These are phyloP conservation scores for Globisporangium alternatum DNA, from an alignment of 352 stramenopile genomes.

Conservation along the genomic window DNA sequence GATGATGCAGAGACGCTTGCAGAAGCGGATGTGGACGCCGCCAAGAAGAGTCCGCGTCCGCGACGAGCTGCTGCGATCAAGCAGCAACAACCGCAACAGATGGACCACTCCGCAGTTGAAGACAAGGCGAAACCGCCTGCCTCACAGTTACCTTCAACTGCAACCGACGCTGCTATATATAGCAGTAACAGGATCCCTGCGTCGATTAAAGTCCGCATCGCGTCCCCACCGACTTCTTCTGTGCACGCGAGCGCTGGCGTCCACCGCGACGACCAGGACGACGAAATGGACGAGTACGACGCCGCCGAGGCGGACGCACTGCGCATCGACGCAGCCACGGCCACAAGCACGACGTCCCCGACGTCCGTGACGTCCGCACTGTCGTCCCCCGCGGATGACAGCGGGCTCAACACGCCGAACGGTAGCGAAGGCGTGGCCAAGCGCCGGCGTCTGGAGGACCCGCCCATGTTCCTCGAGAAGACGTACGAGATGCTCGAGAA, in stretches of 20 bases:
- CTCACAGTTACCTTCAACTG: neutral
- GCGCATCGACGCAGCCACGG: constrained; percentile 32
- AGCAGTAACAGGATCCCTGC: neutral
- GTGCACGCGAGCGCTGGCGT: neutral
- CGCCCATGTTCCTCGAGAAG: constrained; percentile 86
- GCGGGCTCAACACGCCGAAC: constrained; percentile 29
- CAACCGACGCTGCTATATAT: neutral
- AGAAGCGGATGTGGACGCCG: neutral
- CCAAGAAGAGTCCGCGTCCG: neutral
- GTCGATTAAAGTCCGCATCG: constrained; percentile 10
- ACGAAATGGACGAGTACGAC: constrained; percentile 5
- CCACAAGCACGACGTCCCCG: constrained; percentile 18
- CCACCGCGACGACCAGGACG: constrained; percentile 2
- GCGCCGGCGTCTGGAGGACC: constrained; percentile 38
- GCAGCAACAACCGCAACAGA: neutral
- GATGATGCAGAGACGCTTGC: neutral
- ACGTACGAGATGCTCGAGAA: constrained; percentile 89
- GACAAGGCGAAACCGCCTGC: constrained; percentile 2
- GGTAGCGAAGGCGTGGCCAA: constrained; percentile 28
- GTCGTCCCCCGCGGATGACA: constrained; percentile 32
- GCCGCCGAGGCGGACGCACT: constrained; percentile 18
- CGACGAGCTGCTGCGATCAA: neutral
- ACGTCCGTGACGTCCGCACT: constrained; percentile 31
- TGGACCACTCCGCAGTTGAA: neutral
- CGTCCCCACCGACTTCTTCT: constrained; percentile 1